phyloP scores from a whole-genome alignment of 768 basidiomycete species.

The Auricularia auricula-judae region DNA sequence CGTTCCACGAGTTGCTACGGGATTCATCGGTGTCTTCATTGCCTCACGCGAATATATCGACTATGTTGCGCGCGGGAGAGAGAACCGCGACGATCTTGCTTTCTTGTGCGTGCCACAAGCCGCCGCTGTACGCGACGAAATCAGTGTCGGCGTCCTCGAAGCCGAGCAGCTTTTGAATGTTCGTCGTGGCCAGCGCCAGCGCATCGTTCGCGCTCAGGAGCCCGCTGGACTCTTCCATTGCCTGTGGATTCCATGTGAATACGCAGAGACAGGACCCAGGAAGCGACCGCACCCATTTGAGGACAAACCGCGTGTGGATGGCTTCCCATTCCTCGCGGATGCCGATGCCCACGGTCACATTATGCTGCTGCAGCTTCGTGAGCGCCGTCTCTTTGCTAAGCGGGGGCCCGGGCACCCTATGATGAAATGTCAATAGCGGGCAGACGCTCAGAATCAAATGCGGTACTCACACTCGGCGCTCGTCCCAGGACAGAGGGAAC shows the following conservation, averaged over 20 bases:
- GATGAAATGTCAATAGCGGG: background rate
- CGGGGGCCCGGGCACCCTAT: constrained; percentile 24
- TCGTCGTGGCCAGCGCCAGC: constrained; percentile 22
- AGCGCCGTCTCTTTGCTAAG: constrained; percentile 21
- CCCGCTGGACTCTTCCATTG: constrained; percentile 14
- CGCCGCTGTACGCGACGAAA: constrained; percentile 20
- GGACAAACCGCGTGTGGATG: constrained; percentile 14
- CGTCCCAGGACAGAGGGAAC: constrained; percentile 56
- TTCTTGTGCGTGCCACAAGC: constrained; percentile 16
- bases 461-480: constrained; percentile 39
- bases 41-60: background rate
- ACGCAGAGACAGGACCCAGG: background rate
- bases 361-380: constrained; percentile 20
- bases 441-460: background rate
- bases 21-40: no score
- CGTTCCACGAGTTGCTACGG: no score
- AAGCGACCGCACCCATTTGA: background rate
- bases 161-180: constrained; percentile 27
- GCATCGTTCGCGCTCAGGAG: constrained; percentile 19
- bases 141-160: constrained; percentile 19
- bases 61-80: background rate
- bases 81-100: constrained; percentile 7
- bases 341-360: constrained; percentile 19
- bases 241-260: constrained; percentile 23
- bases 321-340: constrained; percentile 23